Evolutionary conservation across 495 filamentous ascomycete species (phyloP), one percentile per base, ranked within the genome.

Genomic region (Penicillium alfredii): DNA sequence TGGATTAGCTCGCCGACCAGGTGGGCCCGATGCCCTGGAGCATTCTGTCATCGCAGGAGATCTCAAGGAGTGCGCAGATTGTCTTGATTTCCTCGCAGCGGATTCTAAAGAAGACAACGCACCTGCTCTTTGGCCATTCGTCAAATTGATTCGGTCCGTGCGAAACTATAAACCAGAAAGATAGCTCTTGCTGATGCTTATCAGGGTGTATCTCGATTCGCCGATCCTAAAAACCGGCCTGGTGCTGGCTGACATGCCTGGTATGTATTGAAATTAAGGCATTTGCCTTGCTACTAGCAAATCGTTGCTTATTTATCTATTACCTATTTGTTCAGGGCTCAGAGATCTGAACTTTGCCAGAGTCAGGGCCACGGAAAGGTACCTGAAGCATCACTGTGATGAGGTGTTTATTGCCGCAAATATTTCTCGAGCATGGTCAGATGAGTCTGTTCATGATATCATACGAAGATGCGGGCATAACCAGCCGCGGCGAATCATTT

Each of bases 201-300:
- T 11, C 25, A 64, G 61, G 42, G 58, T 61, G 8, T 61, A 60
- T 34, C 35, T 64, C n/a, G 19, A 40, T 15, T 45, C 52, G 8
- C 49, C 52, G 1, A 35, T 64, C 14, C 31, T 62, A 32, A 32
- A 38, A 1, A 56, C 34, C 3, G 61, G 61, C 0, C 28, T 65
- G 12, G 39, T 65, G 3, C 19, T 65, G 15, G 49, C 56, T 2
- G 61, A 65, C 30, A 29, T 63, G 9, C 61, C 61, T 4, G 61
- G 61, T 65, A 51, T 23, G 40, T 14, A n/a, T 15, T 27, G 28
- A 24, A 11, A 26, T 30, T 26, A 3, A 9, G 22, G 10, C 14
- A 30, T 16, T 30, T 15, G 5, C 29, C 1, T 3, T 28, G 8
- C 25, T 6, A 30, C 35, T 35, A 24, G 33, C 17, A 31, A 9